phyloP scores from a whole-genome alignment of 2,329 filamentous ascomycete species.

The Colletotrichum sansevieriae region DNA sequence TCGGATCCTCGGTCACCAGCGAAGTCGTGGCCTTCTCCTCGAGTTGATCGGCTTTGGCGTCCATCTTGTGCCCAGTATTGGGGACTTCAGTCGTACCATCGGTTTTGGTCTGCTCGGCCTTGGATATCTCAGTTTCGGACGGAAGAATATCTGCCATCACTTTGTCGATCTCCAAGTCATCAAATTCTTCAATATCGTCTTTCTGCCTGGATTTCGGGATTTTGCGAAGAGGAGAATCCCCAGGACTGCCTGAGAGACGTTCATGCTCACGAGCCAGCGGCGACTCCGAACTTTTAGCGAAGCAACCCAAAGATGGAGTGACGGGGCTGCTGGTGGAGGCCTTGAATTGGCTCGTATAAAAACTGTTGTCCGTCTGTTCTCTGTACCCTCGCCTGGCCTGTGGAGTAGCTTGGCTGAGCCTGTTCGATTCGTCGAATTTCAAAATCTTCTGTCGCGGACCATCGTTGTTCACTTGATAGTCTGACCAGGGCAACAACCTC shows the following conservation, averaged over 20 bases:
- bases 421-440: slow-evolving; percentile 70
- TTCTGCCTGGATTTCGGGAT: slow-evolving; percentile 11
- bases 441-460: slow-evolving; percentile 86
- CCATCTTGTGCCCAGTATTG: neutral
- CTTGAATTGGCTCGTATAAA: slow-evolving; percentile 82
- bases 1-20: neutral
- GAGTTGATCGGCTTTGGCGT: neutral
- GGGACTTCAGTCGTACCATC: neutral
- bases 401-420: slow-evolving; percentile 75
- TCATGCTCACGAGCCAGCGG: slow-evolving; percentile 36
- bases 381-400: slow-evolving; percentile 74
- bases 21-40: neutral
- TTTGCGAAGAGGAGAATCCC: slow-evolving; percentile 41
- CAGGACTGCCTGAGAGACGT: slow-evolving; percentile 11
- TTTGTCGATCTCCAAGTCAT: slow-evolving; percentile 38
- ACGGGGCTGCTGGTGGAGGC: slow-evolving; percentile 42
- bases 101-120: neutral
- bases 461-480: slow-evolving; percentile 84
- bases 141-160: slow-evolving; percentile 37
- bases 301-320: slow-evolving; percentile 48
- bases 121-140: neutral
- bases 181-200: slow-evolving; percentile 39
- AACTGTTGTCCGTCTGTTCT: slow-evolving; percentile 85
- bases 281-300: slow-evolving; percentile 47
- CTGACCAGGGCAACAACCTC: slow-evolving; percentile 85